These are phyloP conservation scores for Hura crepitans DNA, from an alignment of 441 rosid genomes.

Conservation along the genomic window DNA sequence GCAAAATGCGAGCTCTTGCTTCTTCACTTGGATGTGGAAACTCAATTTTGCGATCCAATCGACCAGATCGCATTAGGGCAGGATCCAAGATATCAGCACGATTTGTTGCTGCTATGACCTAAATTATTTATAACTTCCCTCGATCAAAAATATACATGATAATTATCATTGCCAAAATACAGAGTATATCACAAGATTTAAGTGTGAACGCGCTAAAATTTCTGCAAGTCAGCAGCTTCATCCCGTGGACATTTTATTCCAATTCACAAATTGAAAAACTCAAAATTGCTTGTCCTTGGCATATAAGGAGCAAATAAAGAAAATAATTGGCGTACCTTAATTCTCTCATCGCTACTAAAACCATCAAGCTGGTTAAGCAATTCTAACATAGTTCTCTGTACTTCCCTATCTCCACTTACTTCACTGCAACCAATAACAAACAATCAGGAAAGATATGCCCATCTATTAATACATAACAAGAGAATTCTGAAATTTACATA, in stretches of 20 bases:
- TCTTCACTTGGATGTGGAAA: slow-evolving; percentile 98
- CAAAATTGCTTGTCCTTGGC: not conserved
- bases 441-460: slow-evolving; percentile 12
- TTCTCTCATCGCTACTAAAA: slow-evolving; percentile 90
- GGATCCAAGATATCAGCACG: slow-evolving; percentile 96
- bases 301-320: not conserved
- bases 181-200: not conserved
- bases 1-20: slow-evolving; percentile 96
- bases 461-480: not conserved
- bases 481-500: not conserved
- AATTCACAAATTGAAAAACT: not conserved
- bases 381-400: slow-evolving; percentile 94
- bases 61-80: slow-evolving; percentile 96
- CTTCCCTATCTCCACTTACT: slow-evolving; percentile 98
- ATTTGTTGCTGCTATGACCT: slow-evolving; percentile 98
- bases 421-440: slow-evolving; percentile 56
- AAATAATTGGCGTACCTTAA: slow-evolving; percentile 48
- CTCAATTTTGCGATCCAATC: slow-evolving; percentile 96
- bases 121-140: slow-evolving; percentile 12
- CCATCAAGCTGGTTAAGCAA: slow-evolving; percentile 97
- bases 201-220: not conserved
- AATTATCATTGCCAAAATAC: not conserved
- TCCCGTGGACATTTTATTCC: not conserved
- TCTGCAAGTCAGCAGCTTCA: not conserved
- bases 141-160: not conserved